Evolutionary conservation across 805 yeast species (phyloP).

Genomic region (Teunomyces lycoperdinae): DNA sequence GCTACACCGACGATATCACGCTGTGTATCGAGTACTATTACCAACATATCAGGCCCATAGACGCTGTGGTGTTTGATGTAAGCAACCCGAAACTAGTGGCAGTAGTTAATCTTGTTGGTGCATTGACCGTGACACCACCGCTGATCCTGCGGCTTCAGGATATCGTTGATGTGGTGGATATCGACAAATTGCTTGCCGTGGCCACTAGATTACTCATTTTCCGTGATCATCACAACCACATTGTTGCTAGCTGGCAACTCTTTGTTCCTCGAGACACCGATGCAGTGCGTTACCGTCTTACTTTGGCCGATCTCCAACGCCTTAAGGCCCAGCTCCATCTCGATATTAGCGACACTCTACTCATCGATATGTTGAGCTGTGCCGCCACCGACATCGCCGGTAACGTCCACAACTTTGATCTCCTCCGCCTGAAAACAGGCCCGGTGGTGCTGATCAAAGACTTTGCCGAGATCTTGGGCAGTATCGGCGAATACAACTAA

Average conservation of each 20-base stretch:
- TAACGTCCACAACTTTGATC: constrained; percentile 26
- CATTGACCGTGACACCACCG: constrained; percentile 26
- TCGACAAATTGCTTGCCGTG: constrained; percentile 35
- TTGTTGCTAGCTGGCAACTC: constrained; percentile 32
- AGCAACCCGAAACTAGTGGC: constrained; percentile 21
- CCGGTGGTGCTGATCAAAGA: constrained; percentile 33
- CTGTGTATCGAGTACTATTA: constrained; percentile 34
- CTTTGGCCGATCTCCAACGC: constrained; percentile 26
- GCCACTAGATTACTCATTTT: constrained; percentile 28
- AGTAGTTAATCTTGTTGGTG: constrained; percentile 23
- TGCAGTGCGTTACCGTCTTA: constrained; percentile 21
- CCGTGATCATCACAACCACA: constrained; percentile 27
- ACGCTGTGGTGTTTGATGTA: constrained; percentile 9
- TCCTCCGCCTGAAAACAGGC: constrained; percentile 22
- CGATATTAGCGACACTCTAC: constrained; percentile 33
- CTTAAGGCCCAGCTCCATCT: constrained; percentile 28
- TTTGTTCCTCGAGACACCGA: constrained; percentile 17
- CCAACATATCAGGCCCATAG: constrained; percentile 15
- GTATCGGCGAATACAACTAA: constrained; percentile 35
- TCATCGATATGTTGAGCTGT: constrained; percentile 44
- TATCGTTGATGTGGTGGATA: constrained; percentile 38
- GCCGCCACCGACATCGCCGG: constrained; percentile 28
- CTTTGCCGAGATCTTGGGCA: constrained; percentile 42
- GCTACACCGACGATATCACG: constrained; percentile 31
- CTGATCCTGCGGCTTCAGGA: constrained; percentile 13